A percentile compares a stretch with the other conserved stretches of the same genome.
Conservation (phyloP, 2,329 filamentous ascomycete species). For the Lasiodiplodia citricola region DNA sequence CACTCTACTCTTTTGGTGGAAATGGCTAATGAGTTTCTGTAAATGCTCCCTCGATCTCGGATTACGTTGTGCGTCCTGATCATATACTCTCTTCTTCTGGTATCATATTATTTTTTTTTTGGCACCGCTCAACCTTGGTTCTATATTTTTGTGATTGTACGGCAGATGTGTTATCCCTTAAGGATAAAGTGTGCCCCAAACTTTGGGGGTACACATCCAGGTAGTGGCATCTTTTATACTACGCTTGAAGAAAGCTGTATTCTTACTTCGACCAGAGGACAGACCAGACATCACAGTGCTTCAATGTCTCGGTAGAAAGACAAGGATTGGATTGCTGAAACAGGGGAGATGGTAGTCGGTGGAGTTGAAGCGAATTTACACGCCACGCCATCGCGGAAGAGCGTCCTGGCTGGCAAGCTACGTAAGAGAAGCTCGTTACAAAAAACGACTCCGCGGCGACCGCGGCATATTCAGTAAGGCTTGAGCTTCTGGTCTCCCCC, state of each 20-base stretch:
- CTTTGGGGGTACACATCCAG: too few relatives aligned
- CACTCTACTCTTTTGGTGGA: conserved; percentile 14
- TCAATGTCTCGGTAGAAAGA: neutral
- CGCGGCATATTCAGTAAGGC: neutral
- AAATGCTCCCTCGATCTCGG: neutral
- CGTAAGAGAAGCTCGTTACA: neutral
- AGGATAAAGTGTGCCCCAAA: too few relatives aligned
- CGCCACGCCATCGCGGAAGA: neutral
- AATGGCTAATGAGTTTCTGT: conserved; percentile 15
- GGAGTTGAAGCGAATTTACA: too few relatives aligned
- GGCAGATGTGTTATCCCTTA: too few relatives aligned
- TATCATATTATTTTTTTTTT: neutral
- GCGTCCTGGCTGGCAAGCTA: neutral
- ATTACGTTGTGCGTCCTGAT: neutral
- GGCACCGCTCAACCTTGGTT: neutral
- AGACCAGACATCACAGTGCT: neutral
- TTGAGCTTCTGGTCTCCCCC: neutral
- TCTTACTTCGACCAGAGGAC: too few relatives aligned
- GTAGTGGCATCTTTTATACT: too few relatives aligned
- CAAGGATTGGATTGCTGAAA: too few relatives aligned
- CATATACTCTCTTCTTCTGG: neutral
- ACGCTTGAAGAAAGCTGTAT: too few relatives aligned
- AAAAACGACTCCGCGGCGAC: neutral
- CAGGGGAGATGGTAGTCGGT: neutral
- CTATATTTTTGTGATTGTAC: neutral